These are phyloP conservation scores for Pharnaceum exiguum DNA, from an alignment of 148 eudicot genomes.

Conservation along the genomic window DNA sequence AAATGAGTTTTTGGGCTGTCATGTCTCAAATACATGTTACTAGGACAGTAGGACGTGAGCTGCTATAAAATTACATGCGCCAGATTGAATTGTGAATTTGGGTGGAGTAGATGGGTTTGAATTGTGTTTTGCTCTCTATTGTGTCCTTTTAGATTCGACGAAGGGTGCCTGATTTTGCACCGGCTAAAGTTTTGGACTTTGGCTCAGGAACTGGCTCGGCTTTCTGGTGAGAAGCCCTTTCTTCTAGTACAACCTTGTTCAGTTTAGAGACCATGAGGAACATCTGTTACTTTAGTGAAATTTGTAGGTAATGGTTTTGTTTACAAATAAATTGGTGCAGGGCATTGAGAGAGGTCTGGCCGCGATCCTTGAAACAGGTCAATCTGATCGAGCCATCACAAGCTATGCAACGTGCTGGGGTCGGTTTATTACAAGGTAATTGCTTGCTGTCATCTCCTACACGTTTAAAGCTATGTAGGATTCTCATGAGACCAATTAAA, in stretches of 20 bases:
- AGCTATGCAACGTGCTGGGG: conserved; percentile 93
- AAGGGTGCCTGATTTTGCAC: conserved; percentile 75
- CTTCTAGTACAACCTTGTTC: not conserved
- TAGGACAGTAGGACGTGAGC: too few species aligned
- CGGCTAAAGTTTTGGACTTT: conserved; percentile 77
- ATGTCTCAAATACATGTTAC: too few species aligned
- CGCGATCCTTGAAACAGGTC: conserved; percentile 39
- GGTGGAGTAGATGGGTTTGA: not conserved
- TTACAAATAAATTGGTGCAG: conserved; percentile 28
- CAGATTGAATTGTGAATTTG: not conserved
- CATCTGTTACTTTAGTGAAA: not conserved
- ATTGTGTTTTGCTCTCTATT: not conserved
- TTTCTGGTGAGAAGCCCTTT: conserved; percentile 59
- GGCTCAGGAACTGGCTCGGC: conserved; percentile 98
- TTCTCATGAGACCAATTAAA: conserved; percentile 8
- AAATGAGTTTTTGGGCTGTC: too few species aligned
- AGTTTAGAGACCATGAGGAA: not conserved
- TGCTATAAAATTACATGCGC: too few species aligned
- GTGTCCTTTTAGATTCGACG: conserved; percentile 24
- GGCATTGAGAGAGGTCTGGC: conserved; percentile 87
- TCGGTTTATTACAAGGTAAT: conserved; percentile 61
- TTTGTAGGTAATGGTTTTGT: not conserved
- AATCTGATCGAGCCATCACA: conserved; percentile 84
- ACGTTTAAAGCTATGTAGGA: not conserved
- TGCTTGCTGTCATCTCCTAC: not conserved